Evolutionary conservation across 176 grass and related monocot species (phyloP), one percentile per base, ranked within the genome.

Genomic region (Tillandsia leiboldiana): DNA sequence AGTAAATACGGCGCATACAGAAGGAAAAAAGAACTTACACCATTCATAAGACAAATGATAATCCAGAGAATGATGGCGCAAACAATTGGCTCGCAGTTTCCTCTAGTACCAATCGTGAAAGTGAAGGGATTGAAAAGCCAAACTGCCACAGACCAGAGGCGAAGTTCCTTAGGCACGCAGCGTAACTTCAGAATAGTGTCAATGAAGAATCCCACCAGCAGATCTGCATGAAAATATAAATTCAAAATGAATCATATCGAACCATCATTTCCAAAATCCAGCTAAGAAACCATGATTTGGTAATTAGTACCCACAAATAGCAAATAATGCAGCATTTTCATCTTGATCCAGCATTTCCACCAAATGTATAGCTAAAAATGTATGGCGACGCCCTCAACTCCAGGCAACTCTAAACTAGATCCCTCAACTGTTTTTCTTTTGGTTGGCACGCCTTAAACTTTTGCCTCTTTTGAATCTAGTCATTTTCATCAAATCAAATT

Each of bases 51-150:
- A 77, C 83, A 97, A 67, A 86, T 72, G 61, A 97, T 83, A 65
- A 90, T 87, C 94, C 94, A 97, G 50, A 97, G 90, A 64, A 97
- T 79, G 56, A 85, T 62, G 24, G 87, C 87, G 26, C 89, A 97
- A 27, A 93, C 89, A 24, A 97, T 74, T 11, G 93, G 93, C 33
- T 90, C 93, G 11, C 89, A 97, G 68, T 97, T 97, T 72, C 93
- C 89, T 75, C 93, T 90, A 12, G 93, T 92, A 61, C 93, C 89
- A 77, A 97, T 97, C 59, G 93, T 92, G 61, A 90, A 92, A 3
- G 93, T 97, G 78, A 92, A 97, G 12, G 89, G 93, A 33, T 92
- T 92, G 76, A 97, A 90, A 8, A 97, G 73, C 93, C 89, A 97
- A 48, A 77, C 76, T 63, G 82, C 73, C 11, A 97, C 84, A 29